Evolutionary conservation across 2,329 filamentous ascomycete genomes (phyloP).

Genomic region (Chaetothyriales sp.): DNA sequence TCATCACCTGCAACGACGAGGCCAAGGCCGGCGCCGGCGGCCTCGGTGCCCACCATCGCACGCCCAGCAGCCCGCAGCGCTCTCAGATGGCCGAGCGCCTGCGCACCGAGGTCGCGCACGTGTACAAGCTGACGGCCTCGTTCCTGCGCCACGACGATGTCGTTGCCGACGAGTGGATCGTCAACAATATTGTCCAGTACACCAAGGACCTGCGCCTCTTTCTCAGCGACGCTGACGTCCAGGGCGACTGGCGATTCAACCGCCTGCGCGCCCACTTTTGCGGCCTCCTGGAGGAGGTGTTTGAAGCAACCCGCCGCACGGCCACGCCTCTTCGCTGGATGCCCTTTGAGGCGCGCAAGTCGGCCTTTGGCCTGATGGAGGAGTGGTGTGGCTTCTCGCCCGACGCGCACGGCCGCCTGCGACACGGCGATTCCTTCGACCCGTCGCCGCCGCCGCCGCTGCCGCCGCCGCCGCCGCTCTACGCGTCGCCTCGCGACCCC

Average conservation of each 20-base stretch:
- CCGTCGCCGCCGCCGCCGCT: no score
- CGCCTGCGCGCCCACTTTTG: slow-evolving; percentile 87
- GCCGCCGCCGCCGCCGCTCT: no score
- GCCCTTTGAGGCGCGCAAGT: slow-evolving; percentile 91
- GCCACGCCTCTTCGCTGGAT: slow-evolving; percentile 85
- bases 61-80: slow-evolving; percentile 65
- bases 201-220: slow-evolving; percentile 88
- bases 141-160: slow-evolving; percentile 69
- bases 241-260: slow-evolving; percentile 89
- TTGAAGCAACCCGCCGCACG: slow-evolving; percentile 76
- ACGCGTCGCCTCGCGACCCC: slow-evolving; percentile 2
- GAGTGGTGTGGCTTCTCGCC: slow-evolving; percentile 98
- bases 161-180: slow-evolving; percentile 76
- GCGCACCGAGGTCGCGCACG: slow-evolving; percentile 86
- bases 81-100: slow-evolving; percentile 76
- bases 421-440: slow-evolving; percentile 20
- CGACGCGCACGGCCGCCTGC: slow-evolving; percentile 67
- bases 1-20: slow-evolving; percentile 75
- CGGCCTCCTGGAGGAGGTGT: slow-evolving; percentile 81
- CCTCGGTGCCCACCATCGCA: slow-evolving; percentile 63
- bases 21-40: slow-evolving; percentile 66
- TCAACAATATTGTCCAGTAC: slow-evolving; percentile 77
- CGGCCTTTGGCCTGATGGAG: slow-evolving; percentile 92
- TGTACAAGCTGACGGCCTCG: slow-evolving; percentile 86
- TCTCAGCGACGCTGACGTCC: slow-evolving; percentile 84